These are phyloP conservation scores for Aspergillus fischeri DNA, from an alignment of 2,329 filamentous ascomycete genomes.

Conservation along the genomic window DNA sequence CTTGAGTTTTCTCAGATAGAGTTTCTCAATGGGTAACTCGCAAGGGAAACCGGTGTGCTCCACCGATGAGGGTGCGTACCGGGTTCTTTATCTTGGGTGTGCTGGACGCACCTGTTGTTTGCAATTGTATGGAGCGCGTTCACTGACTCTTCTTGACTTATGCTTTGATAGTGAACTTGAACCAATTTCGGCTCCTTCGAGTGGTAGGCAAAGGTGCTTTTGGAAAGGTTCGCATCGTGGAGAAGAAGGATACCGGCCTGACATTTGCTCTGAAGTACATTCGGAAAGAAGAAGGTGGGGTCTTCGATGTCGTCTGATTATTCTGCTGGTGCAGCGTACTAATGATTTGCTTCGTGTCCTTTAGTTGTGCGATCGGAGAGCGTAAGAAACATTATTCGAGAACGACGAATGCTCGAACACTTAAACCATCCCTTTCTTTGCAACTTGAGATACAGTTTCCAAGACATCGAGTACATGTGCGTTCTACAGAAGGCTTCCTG, in stretches of 20 bases:
- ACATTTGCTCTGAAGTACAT: slow-evolving; percentile 98
- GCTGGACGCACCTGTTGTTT: slow-evolving; percentile 8
- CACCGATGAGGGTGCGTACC: slow-evolving; percentile 78
- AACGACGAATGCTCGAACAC: slow-evolving; percentile 96
- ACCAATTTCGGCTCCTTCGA: slow-evolving; percentile 90
- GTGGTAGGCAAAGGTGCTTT: slow-evolving; percentile 98
- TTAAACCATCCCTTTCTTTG: slow-evolving; percentile 97
- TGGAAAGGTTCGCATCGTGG: slow-evolving; percentile 97
- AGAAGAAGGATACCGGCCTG: slow-evolving; percentile 89
- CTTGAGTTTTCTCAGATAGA: not conserved
- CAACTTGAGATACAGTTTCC: slow-evolving; percentile 97
- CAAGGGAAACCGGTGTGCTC: slow-evolving; percentile 91
- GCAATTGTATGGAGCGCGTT: not conserved
- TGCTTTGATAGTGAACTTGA: slow-evolving; percentile 71
- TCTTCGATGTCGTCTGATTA: slow-evolving; percentile 1
- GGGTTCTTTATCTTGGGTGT: not conserved
- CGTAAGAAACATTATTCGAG: slow-evolving; percentile 95
- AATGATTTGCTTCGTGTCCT: slow-evolving; percentile 25
- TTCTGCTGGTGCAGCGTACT: slow-evolving; percentile 7
- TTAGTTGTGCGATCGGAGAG: slow-evolving; percentile 94
- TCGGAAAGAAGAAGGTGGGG: slow-evolving; percentile 83
- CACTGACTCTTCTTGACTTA: not conserved
- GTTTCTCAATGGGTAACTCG: slow-evolving; percentile 75
- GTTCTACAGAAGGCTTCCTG: slow-evolving; percentile 26
- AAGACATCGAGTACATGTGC: slow-evolving; percentile 98